Percentiles rank a stretch among this genome's conserved stretches.
These are phyloP conservation scores for Elsinoe fawcettii DNA, from an alignment of 2,329 filamentous ascomycete species.

Conservation along the genomic window DNA sequence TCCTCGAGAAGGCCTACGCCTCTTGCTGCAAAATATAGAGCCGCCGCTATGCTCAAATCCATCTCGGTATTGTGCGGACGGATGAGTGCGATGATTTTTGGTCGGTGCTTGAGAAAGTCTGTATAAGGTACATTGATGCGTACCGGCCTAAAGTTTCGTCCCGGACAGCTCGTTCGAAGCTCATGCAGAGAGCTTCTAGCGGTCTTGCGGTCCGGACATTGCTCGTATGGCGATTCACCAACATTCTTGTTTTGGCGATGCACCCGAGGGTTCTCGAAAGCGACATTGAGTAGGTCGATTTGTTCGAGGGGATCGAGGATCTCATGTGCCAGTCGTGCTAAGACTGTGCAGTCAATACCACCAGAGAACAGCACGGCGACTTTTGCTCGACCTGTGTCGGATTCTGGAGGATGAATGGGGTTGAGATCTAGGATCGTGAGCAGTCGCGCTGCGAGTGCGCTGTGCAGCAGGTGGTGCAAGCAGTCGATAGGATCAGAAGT, in stretches of 20 bases:
- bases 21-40: constrained; percentile 88
- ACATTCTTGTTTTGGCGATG: constrained; percentile 33
- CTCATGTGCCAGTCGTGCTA: constrained; percentile 74
- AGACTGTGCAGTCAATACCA: constrained; percentile 82
- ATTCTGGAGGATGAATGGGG: constrained; percentile 13
- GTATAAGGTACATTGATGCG: constrained; percentile 75
- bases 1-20: constrained; percentile 47
- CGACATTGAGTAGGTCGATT: constrained; percentile 89
- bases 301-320: constrained; percentile 59
- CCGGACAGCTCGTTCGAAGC: constrained; percentile 59
- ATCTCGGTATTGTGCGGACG: constrained; percentile 95
- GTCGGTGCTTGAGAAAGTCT: constrained; percentile 62
- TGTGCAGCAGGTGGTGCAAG: constrained; percentile 19
- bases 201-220: constrained; percentile 83
- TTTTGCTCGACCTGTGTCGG: constrained; percentile 33
- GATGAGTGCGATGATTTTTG: constrained; percentile 67
- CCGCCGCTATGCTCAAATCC: constrained; percentile 90
- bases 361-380: constrained; percentile 87
- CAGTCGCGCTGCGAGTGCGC: constrained; percentile 35
- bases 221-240: constrained; percentile 53
- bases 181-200: constrained; percentile 75
- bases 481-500: not conserved
- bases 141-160: constrained; percentile 73
- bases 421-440: constrained; percentile 50
- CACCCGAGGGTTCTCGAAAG: constrained; percentile 84